phyloP scores from a whole-genome alignment of 2,329 filamentous ascomycete genomes.

The Magnaporthiopsis incrustans region DNA sequence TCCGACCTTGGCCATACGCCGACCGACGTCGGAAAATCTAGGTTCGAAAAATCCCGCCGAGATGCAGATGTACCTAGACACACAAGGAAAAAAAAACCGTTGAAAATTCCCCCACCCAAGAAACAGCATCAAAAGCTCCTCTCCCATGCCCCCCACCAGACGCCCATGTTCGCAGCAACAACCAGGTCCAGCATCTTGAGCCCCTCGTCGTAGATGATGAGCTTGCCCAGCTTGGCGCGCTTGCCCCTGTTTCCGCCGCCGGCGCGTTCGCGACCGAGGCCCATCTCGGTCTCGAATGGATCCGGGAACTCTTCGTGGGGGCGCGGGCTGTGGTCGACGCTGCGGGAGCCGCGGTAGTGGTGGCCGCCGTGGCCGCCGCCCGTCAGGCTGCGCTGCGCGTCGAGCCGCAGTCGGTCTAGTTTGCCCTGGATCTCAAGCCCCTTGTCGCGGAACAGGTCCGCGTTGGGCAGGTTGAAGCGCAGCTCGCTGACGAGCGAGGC shows the following conservation, averaged over 20 bases:
- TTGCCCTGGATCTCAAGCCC: conserved; percentile 19
- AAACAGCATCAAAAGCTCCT: conserved; percentile 27
- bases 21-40: neutral
- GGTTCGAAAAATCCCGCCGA: neutral
- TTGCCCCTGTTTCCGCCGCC: conserved; percentile 82
- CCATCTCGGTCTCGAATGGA: conserved; percentile 30
- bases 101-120: neutral
- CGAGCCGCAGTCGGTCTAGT: conserved; percentile 32
- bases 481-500: conserved; percentile 64
- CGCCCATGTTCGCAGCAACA: conserved; percentile 81
- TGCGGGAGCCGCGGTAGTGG: neutral
- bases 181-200: conserved; percentile 92
- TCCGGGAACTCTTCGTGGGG: conserved; percentile 13
- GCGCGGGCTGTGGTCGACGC: neutral
- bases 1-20: neutral
- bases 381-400: neutral
- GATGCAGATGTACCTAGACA: neutral
- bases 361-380: neutral
- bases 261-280: conserved; percentile 72
- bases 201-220: conserved; percentile 83
- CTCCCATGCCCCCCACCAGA: conserved; percentile 91
- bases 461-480: conserved; percentile 75
- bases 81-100: neutral
- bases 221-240: conserved; percentile 85
- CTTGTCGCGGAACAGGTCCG: conserved; percentile 32